phyloP scores from a whole-genome alignment of 371 early-diverging fungal genomes.

The Actinomucor elegans region DNA sequence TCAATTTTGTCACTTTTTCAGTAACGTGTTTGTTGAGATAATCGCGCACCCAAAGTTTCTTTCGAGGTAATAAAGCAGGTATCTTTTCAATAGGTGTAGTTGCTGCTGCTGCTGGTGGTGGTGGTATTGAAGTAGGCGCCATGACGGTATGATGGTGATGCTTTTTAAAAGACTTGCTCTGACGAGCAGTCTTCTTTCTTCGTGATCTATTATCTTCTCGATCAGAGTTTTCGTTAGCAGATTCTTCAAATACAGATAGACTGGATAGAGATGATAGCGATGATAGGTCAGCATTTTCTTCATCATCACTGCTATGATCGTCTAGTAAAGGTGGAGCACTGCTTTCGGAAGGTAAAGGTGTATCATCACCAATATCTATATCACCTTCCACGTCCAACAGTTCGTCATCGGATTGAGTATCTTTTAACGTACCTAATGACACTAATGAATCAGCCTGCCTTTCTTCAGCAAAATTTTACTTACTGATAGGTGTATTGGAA shows the following conservation, averaged over 20 bases:
- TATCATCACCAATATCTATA: slow-evolving; percentile 24
- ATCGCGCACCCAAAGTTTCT: slow-evolving; percentile 26
- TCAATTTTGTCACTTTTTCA: too few species aligned
- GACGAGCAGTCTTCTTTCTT: not conserved
- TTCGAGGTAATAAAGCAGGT: slow-evolving; percentile 12
- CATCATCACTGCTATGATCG: slow-evolving; percentile 6
- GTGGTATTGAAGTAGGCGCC: not conserved
- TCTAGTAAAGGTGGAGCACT: not conserved
- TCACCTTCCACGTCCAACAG: slow-evolving; percentile 25
- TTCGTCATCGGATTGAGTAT: slow-evolving; percentile 25
- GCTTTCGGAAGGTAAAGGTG: not conserved
- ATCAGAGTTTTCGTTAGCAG: slow-evolving; percentile 4
- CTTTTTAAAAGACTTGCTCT: not conserved
- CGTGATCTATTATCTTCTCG: not conserved
- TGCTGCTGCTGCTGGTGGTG: not conserved
- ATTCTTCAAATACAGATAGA: slow-evolving; percentile 20
- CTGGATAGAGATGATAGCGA: slow-evolving; percentile 24
- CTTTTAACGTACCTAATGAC: slow-evolving; percentile 1
- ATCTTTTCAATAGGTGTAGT: not conserved
- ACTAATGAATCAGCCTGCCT: too few species aligned
- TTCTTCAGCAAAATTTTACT: too few species aligned
- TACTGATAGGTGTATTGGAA: too few species aligned
- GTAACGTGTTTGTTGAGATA: slow-evolving; percentile 15
- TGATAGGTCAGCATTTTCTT: slow-evolving; percentile 19
- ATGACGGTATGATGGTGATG: not conserved